Base-by-base conservation (phyloP, 768 basidiomycete species). In the Leccinellum albellum region DNA sequence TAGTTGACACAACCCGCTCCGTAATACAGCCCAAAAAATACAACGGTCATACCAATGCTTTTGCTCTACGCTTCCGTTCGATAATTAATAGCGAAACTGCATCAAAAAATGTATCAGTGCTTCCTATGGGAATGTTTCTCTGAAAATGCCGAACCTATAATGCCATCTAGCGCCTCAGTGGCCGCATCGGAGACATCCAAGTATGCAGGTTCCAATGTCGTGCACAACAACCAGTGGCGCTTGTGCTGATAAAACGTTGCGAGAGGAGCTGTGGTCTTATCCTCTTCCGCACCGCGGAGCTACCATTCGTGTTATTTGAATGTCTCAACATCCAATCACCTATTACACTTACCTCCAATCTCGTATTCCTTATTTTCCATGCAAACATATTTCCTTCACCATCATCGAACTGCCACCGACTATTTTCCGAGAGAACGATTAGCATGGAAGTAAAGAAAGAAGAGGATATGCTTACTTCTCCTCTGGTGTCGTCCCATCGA, bases 181-280 rank as follows among this genome's bases (percentile, higher is more conserved):
- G 68, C 63, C n/a, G 64, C 65, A 31, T 66, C 56, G 42, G 73
- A 67, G 14, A 77, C 58, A 37, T 77, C 75, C 33, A 77, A 46
- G 55, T 71, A 74, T 33, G 75, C 74, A 10, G 70, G 56, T 31
- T 71, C 66, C 32, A 71, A 74, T 61, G 77, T 72, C 51, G 65
- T 63, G 13, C 75, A 66, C 3, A 78, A 64, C 35, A 66, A 56
- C 56, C 73, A 45, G 56, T 69, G 70, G 3, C 77, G 70, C 56
- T 68, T 72, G 59, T 76, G 68, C 44, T 57, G 66, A 55, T 70
- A 64, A 57, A 70, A 76, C 10, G 70, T 67, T 4, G 69, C 78
- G 13, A 78, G 62, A 1, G 75, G 68, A 23, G 64, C 60, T 24
- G 56, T 58, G 17, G 52, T 70, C 62, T 50, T 67, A 54, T 1